These are phyloP conservation scores for Rhodotorula toruloides DNA, from an alignment of 768 basidiomycete species.

Conservation along the genomic window DNA sequence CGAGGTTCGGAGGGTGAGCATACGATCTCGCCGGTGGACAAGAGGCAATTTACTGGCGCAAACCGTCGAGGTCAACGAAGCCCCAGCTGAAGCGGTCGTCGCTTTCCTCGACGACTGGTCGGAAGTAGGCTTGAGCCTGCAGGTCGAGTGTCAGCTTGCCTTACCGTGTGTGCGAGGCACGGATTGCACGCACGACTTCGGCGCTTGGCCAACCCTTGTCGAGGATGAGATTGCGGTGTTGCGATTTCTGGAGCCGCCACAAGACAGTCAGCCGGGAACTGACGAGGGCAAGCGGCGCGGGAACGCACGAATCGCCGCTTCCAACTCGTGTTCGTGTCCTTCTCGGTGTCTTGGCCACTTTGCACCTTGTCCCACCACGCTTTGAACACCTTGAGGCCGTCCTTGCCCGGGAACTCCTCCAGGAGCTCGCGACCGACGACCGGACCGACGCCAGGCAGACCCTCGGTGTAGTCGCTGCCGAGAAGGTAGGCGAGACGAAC, in stretches of 20 bases:
- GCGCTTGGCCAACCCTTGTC: slow-evolving; percentile 83
- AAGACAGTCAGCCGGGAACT: not conserved
- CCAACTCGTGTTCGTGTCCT: slow-evolving; percentile 63
- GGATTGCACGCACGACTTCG: slow-evolving; percentile 61
- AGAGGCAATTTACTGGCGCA: slow-evolving; percentile 60
- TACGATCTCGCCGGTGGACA: not conserved
- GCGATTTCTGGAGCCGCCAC: slow-evolving; percentile 64
- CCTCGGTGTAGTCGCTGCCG: slow-evolving; percentile 94
- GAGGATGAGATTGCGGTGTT: slow-evolving; percentile 75
- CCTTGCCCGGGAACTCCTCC: slow-evolving; percentile 81
- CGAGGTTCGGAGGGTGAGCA: too few species aligned
- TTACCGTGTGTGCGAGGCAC: not conserved
- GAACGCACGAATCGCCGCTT: slow-evolving; percentile 50
- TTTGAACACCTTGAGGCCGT: slow-evolving; percentile 72
- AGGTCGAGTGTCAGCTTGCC: slow-evolving; percentile 6
- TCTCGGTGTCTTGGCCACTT: slow-evolving; percentile 72
- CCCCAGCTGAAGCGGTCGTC: slow-evolving; percentile 97
- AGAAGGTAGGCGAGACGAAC: slow-evolving; percentile 86
- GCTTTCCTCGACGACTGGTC: slow-evolving; percentile 82
- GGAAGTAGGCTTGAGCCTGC: slow-evolving; percentile 86
- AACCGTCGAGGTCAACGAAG: slow-evolving; percentile 86
- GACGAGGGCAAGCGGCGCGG: not conserved
- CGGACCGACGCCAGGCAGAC: slow-evolving; percentile 83
- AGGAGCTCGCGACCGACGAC: slow-evolving; percentile 94
- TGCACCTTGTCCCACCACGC: slow-evolving; percentile 95